Conservation (phyloP, 345 rosid species). For the Hirschfeldia incana region DNA sequence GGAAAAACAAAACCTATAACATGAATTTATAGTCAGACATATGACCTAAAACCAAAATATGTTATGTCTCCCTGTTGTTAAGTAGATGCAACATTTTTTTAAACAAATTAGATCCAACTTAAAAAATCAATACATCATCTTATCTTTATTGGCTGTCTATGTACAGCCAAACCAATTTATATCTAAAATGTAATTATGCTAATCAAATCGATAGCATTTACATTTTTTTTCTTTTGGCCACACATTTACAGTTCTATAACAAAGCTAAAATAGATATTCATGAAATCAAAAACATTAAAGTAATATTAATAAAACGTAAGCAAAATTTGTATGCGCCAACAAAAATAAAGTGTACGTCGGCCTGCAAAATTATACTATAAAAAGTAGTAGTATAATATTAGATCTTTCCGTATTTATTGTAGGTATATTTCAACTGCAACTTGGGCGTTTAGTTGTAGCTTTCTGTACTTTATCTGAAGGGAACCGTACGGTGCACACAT, state of each 20-base stretch:
- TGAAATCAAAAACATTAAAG: not conserved
- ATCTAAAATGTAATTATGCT: not conserved
- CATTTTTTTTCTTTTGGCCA: not conserved
- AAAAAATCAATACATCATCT: not conserved
- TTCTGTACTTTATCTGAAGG: conserved; percentile 25
- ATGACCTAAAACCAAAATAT: not conserved
- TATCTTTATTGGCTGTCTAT: not conserved
- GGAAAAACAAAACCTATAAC: not conserved
- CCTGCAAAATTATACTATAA: not conserved
- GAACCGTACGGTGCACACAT: conserved; percentile 38
- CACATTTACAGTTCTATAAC: not conserved
- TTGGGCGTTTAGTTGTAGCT: conserved; percentile 25
- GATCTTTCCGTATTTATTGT: conserved; percentile 2
- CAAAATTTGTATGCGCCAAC: not conserved
- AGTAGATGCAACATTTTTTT: not conserved
- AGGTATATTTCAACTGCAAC: not conserved
- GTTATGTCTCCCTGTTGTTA: not conserved
- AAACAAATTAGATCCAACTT: not conserved
- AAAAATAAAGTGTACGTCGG: not conserved
- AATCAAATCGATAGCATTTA: not conserved
- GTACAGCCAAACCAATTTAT: not conserved
- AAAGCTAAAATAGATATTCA: not conserved
- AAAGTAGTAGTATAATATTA: not conserved
- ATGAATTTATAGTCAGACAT: not conserved
- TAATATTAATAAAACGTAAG: not conserved